Evolutionary conservation across 2,329 filamentous ascomycete genomes (phyloP), one percentile per base, ranked within the genome.

Genomic region (Colletotrichum nymphaeae): DNA sequence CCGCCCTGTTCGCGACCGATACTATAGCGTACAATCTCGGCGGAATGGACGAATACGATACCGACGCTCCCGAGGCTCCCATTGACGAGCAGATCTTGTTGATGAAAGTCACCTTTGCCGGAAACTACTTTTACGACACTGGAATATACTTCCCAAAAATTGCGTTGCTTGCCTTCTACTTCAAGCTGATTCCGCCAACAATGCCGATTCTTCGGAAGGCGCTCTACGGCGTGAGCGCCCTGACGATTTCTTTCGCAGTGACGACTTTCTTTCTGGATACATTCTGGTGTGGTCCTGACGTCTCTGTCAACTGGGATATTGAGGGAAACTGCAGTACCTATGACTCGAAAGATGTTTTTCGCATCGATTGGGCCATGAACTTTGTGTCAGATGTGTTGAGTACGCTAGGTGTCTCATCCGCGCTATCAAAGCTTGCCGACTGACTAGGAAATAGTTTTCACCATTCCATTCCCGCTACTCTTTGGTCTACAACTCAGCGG

Each of bases 71-170:
- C 14, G 53, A 59, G 46, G 53, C 70, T 7, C 49, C 72, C 4
- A 32, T 58, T 0, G 67, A 72, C 11, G 75, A 76, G 1, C 74
- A 75, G 59, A 75, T 80, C n/a, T 49, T 60, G 1, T 58, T 79
- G 42, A 77, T 75, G 73, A 80, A 80, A 70, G 72, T 80, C 2
- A 37, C 78, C 0, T 80, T 80, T 69, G 78, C 79, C 4, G 79
- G 79, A 5, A 80, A 80, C 69, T 80, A 80, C 59, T 79, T 80
- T 12, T 80, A 80, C 73, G 79, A 80, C 28, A 80, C 79, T 2
- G 79, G 79, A 5, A 69, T 80, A 9, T 80, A 80, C 53, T 68
- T 80, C 2, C 79, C 79, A 2, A 80, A 80, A 52, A 12, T 80
- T 46, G 79, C 79, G 0, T 24, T 80, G 32, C 42, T 80, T 19